These are phyloP conservation scores for Acrodontium crateriforme DNA, from an alignment of 2,329 filamentous ascomycete species.

Conservation along the genomic window DNA sequence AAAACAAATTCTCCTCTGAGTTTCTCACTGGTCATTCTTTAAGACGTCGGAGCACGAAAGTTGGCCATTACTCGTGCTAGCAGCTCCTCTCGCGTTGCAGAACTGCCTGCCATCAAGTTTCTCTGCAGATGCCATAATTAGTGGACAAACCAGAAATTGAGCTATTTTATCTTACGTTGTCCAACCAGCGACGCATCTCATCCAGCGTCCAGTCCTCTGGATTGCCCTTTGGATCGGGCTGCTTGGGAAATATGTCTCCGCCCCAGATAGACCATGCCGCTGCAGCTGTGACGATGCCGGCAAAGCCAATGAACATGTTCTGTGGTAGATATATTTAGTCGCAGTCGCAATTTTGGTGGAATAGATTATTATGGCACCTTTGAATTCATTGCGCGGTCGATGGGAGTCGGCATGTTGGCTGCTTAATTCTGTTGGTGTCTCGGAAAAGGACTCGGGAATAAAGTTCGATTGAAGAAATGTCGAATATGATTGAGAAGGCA, in stretches of 20 bases:
- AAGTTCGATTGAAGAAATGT: too few relatives aligned
- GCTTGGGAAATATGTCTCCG: slow-evolving; percentile 64
- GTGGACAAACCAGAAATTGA: too few relatives aligned
- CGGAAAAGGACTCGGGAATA: too few relatives aligned
- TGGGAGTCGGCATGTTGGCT: slow-evolving; percentile 33
- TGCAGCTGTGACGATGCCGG: slow-evolving; percentile 66
- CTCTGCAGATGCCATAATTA: background rate
- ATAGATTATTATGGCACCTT: slow-evolving; percentile 20
- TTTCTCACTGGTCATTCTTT: too few relatives aligned
- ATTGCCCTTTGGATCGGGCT: slow-evolving; percentile 63
- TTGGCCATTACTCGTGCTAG: too few relatives aligned
- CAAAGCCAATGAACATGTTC: slow-evolving; percentile 49
- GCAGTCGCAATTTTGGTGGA: background rate
- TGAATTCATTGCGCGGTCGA: slow-evolving; percentile 34
- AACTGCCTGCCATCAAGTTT: background rate
- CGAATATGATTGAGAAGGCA: too few relatives aligned
- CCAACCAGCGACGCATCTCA: slow-evolving; percentile 70
- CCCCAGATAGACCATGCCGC: slow-evolving; percentile 79
- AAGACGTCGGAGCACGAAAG: too few relatives aligned
- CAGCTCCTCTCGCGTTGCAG: background rate
- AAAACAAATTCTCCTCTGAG: too few relatives aligned
- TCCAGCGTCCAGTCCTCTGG: slow-evolving; percentile 62
- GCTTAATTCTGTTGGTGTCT: too few relatives aligned
- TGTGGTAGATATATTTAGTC: slow-evolving; percentile 5
- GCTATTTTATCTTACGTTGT: slow-evolving; percentile 45